Conservation (phyloP, 257 asterid genomes). For the Mentha longifolia region DNA sequence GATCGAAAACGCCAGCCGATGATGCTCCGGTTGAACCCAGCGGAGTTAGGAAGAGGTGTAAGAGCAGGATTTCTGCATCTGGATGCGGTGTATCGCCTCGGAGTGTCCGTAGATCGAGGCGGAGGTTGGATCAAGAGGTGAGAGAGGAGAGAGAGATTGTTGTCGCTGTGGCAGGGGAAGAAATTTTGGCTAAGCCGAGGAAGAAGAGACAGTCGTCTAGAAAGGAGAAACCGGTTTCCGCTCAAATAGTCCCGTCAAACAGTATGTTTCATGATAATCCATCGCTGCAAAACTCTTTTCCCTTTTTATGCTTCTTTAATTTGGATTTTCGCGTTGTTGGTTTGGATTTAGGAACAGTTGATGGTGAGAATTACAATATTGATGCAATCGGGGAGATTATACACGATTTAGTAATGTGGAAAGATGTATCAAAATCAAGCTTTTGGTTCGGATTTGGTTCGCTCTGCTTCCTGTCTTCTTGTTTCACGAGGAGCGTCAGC, state of each 20-base stretch:
- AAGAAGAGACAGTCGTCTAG: constrained; percentile 73
- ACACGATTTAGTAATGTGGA: constrained; percentile 85
- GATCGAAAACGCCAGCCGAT: constrained; percentile 62
- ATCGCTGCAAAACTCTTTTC: neutral
- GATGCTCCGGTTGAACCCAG: constrained; percentile 48
- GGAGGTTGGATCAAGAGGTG: constrained; percentile 65
- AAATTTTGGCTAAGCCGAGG: constrained; percentile 54
- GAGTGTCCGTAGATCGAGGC: constrained; percentile 57
- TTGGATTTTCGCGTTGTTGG: constrained; percentile 7
- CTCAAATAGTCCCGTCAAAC: constrained; percentile 45
- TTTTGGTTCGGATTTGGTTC: constrained; percentile 97
- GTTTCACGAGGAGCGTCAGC: constrained; percentile 64
- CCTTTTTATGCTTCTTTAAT: neutral
- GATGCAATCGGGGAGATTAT: constrained; percentile 57
- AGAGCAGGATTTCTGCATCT: constrained; percentile 43
- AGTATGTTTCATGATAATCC: constrained; percentile 39
- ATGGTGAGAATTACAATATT: constrained; percentile 50
- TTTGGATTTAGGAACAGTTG: constrained; percentile 44
- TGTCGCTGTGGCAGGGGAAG: constrained; percentile 53
- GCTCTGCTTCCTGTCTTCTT: constrained; percentile 79
- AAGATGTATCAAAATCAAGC: constrained; percentile 89
- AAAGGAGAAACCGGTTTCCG: constrained; percentile 55
- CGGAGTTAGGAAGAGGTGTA: constrained; percentile 54
- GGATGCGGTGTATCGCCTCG: constrained; percentile 62
- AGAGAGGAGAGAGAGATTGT: constrained; percentile 70